Conservation (phyloP, 2,329 filamentous ascomycete genomes). For the Microdochium trichocladiopsis region DNA sequence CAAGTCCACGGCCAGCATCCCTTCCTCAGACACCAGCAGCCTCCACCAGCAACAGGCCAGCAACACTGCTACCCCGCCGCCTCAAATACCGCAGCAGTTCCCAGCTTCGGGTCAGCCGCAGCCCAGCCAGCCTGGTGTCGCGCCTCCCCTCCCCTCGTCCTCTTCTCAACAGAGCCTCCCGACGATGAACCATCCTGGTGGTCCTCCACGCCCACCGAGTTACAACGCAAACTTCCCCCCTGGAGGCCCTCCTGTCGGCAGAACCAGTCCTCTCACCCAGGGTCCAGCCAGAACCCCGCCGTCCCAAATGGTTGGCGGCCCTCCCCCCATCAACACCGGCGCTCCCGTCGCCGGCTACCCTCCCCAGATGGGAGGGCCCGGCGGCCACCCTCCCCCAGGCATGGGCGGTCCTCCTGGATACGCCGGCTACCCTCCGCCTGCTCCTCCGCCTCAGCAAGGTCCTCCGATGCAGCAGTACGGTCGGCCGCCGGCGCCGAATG, state of each 20-base stretch:
- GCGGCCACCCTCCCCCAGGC: constrained; percentile 30
- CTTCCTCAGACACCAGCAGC: constrained; percentile 35
- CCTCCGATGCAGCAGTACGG: constrained; percentile 30
- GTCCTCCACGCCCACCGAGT: constrained; percentile 56
- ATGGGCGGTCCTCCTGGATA: constrained; percentile 38
- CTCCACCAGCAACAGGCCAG: constrained; percentile 12
- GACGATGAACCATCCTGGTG: constrained; percentile 56
- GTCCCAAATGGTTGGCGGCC: constrained; percentile 55
- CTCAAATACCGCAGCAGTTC: constrained; percentile 46
- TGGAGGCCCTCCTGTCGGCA: constrained; percentile 39
- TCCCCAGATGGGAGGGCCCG: constrained; percentile 40
- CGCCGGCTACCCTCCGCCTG: constrained; percentile 41
- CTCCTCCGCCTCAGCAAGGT: constrained; percentile 23
- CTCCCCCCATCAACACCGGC: constrained; percentile 61
- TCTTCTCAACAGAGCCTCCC: constrained; percentile 42
- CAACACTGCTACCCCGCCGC: constrained; percentile 30
- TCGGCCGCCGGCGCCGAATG: constrained; percentile 42
- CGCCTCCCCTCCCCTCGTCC: constrained; percentile 38
- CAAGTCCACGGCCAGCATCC: constrained; percentile 59
- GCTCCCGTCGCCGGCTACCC: constrained; percentile 53
- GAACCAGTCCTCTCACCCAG: constrained; percentile 44
- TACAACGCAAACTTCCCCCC: constrained; percentile 50
- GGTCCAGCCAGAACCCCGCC: constrained; percentile 47
- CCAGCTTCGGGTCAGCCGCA: constrained; percentile 25
- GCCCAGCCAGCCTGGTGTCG: constrained; percentile 26